Conservation (phyloP, 306 rosid species). For the Inga oerstediana region DNA sequence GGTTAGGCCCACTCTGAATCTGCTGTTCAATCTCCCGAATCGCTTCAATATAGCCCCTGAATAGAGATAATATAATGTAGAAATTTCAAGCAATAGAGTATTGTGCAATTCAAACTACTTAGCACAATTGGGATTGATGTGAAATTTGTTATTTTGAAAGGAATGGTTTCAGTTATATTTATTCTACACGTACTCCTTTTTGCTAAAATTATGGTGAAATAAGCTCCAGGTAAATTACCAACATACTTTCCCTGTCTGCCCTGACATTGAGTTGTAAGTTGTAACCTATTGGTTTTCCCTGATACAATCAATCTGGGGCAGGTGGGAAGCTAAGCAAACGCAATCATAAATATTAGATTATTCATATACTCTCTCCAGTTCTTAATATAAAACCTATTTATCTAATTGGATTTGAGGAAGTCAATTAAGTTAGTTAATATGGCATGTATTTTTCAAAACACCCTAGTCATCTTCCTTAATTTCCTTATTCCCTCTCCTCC, state of each 20-base stretch:
- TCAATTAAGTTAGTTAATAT: too few relatives aligned
- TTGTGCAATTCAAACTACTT: slow-evolving; percentile 21
- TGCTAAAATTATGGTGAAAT: not conserved
- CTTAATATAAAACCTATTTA: too few relatives aligned
- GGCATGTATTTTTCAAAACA: too few relatives aligned
- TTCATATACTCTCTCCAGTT: too few relatives aligned
- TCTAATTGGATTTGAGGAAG: too few relatives aligned
- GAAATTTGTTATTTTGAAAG: not conserved
- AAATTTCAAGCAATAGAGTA: slow-evolving; percentile 11
- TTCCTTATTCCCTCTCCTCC: too few relatives aligned
- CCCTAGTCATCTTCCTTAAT: too few relatives aligned
- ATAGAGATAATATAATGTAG: slow-evolving; percentile 15
- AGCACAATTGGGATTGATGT: not conserved
- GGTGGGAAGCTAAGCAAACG: not conserved
- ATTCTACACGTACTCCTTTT: not conserved
- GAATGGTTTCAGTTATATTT: not conserved
- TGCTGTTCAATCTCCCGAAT: slow-evolving; percentile 85
- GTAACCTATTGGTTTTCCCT: not conserved
- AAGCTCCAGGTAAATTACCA: not conserved
- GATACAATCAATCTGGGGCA: not conserved
- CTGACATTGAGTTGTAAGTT: not conserved
- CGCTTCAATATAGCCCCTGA: slow-evolving; percentile 93
- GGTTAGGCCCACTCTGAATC: slow-evolving; percentile 49
- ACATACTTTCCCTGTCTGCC: not conserved
- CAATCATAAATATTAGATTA: not conserved